These are phyloP conservation scores for Onygenales sp. DNA, from an alignment of 2,329 filamentous ascomycete species.

Conservation along the genomic window DNA sequence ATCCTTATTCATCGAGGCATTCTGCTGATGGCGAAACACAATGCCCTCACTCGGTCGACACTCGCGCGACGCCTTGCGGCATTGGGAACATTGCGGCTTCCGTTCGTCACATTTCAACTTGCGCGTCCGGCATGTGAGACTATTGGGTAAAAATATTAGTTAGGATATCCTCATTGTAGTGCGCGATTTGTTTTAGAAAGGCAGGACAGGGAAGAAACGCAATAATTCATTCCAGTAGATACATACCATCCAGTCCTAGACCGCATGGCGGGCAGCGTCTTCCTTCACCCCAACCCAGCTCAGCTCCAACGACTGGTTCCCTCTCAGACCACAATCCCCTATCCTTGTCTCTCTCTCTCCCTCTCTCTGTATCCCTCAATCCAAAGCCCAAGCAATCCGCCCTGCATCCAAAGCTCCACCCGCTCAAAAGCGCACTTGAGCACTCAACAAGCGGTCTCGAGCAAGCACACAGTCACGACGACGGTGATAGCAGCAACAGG, in stretches of 20 bases:
- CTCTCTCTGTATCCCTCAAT: too few relatives aligned
- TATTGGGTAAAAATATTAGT: slow-evolving; percentile 11
- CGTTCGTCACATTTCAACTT: slow-evolving; percentile 59
- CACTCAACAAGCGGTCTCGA: too few relatives aligned
- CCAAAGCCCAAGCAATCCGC: too few relatives aligned
- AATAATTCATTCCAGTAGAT: background rate
- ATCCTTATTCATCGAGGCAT: slow-evolving; percentile 55
- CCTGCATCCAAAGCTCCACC: too few relatives aligned
- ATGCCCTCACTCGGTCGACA: slow-evolving; percentile 54
- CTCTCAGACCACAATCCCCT: background rate
- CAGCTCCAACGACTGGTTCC: background rate
- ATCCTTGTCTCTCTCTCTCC: background rate
- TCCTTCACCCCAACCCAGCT: background rate
- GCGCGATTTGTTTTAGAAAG: background rate
- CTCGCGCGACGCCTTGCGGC: slow-evolving; percentile 50
- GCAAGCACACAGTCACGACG: too few relatives aligned
- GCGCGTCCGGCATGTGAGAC: slow-evolving; percentile 48
- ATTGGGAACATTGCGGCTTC: slow-evolving; percentile 52
- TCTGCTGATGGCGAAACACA: slow-evolving; percentile 60
- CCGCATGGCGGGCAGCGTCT: slow-evolving; percentile 22
- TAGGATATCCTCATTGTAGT: background rate
- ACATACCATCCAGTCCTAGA: slow-evolving; percentile 36
- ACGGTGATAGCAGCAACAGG: too few relatives aligned
- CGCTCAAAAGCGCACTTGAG: too few relatives aligned
- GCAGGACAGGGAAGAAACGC: background rate